These are phyloP conservation scores for Erythrobasidium yunnanense DNA, from an alignment of 768 basidiomycete genomes.

Conservation along the genomic window DNA sequence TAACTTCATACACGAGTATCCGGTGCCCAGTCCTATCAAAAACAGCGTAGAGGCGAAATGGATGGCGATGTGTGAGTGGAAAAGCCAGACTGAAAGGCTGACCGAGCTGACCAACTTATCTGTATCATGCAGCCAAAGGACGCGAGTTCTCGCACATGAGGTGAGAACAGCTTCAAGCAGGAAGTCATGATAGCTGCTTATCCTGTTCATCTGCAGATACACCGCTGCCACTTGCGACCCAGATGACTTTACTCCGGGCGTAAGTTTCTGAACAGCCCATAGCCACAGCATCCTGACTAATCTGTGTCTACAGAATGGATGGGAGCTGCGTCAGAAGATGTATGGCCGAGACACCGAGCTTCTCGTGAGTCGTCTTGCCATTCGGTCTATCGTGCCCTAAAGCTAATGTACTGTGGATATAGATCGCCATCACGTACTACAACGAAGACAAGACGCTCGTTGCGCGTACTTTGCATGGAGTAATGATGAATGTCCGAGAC, in stretches of 20 bases:
- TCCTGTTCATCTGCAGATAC: constrained; percentile 75
- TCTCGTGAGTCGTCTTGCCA: constrained; percentile 56
- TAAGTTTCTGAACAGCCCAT: not conserved
- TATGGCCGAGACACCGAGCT: constrained; percentile 86
- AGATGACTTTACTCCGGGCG: constrained; percentile 68
- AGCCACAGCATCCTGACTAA: not conserved
- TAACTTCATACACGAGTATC: constrained; percentile 35
- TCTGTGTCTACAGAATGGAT: constrained; percentile 47
- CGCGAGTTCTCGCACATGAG: constrained; percentile 58
- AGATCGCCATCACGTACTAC: constrained; percentile 29
- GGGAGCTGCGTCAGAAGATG: constrained; percentile 67
- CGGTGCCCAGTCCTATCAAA: constrained; percentile 35
- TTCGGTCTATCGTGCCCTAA: constrained; percentile 39
- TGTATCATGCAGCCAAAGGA: constrained; percentile 44
- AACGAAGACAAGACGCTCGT: constrained; percentile 74
- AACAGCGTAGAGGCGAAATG: constrained; percentile 14
- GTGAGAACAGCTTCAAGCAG: not conserved
- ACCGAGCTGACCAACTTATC: not conserved
- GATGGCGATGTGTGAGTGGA: constrained; percentile 11
- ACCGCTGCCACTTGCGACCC: constrained; percentile 77
- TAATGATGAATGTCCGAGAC: constrained; percentile 93
- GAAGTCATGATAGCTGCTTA: no score
- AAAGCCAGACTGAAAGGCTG: constrained; percentile 9
- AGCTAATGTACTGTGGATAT: not conserved
- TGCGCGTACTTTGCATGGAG: constrained; percentile 73